Evolutionary conservation across 441 rosid species (phyloP).

Genomic region (Pelargonium myrrhifolium): DNA sequence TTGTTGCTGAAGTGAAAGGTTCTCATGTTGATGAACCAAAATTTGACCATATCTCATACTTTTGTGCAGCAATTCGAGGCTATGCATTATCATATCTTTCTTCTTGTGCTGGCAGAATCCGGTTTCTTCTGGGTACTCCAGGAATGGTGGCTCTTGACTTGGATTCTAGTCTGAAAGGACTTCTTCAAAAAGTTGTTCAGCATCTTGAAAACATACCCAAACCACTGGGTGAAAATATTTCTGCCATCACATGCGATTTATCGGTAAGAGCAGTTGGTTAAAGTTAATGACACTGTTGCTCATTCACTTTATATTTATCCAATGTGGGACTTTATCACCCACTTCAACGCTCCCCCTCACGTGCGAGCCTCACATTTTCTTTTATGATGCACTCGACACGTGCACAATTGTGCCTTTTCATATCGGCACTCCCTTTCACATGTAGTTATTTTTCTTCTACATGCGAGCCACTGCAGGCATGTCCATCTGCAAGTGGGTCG

Average conservation of each 20-base stretch:
- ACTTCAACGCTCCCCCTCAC: no score
- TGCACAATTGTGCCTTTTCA: no score
- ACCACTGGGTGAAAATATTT: constrained; percentile 82
- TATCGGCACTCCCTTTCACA: no score
- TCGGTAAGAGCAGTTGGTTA: constrained; percentile 51
- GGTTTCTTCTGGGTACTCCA: constrained; percentile 87
- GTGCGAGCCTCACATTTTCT: no score
- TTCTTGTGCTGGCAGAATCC: constrained; percentile 95
- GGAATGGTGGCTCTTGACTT: constrained; percentile 99
- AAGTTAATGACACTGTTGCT: neutral
- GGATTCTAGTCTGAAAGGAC: constrained; percentile 79
- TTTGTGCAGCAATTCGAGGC: constrained; percentile 91
- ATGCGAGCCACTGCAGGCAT: no score
- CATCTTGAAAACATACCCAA: constrained; percentile 90
- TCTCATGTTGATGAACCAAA: constrained; percentile 13
- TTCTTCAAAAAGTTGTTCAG: constrained; percentile 76
- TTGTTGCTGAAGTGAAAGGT: constrained; percentile 14
- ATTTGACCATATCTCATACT: constrained; percentile 21
- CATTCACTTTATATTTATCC: no score
- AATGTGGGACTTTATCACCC: no score
- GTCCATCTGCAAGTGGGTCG: no score
- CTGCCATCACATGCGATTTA: constrained; percentile 83
- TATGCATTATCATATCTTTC: constrained; percentile 98
- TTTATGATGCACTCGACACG: no score
- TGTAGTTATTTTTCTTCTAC: no score